phyloP scores from a whole-genome alignment of 176 grass and related monocot species.

The Puccinellia tenuiflora region DNA sequence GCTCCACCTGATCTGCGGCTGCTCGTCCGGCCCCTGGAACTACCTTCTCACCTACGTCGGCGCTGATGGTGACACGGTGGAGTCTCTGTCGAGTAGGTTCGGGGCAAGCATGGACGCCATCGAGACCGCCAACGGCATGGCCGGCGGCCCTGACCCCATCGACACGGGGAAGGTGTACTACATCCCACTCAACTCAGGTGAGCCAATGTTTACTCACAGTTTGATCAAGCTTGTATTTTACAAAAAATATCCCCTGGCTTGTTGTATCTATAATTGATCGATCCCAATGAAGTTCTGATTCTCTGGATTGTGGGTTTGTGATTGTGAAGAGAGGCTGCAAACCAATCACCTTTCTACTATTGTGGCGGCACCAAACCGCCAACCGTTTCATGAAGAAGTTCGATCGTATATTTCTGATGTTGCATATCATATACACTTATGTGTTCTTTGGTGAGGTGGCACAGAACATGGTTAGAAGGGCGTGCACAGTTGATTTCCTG shows the following conservation, averaged over 20 bases:
- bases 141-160: conserved; percentile 56
- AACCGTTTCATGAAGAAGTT: not conserved
- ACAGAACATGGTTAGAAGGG: not conserved
- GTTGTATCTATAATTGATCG: conserved; percentile 13
- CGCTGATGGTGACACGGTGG: conserved; percentile 67
- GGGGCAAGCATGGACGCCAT: conserved; percentile 97
- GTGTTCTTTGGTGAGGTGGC: conserved; percentile 2
- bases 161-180: conserved; percentile 68
- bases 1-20: conserved; percentile 88
- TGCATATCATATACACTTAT: not conserved
- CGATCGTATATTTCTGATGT: not conserved
- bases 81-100: conserved; percentile 85
- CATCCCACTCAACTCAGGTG: conserved; percentile 92
- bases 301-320: conserved; percentile 7
- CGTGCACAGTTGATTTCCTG: not conserved
- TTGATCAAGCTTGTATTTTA: not conserved
- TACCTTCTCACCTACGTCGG: conserved; percentile 92
- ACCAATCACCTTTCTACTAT: not conserved
- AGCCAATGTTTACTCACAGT: conserved; percentile 16
- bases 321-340: not conserved
- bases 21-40: conserved; percentile 86
- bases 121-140: conserved; percentile 83
- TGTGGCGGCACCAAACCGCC: not conserved
- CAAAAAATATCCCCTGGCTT: not conserved
- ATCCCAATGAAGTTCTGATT: not conserved